phyloP scores from a whole-genome alignment of 495 filamentous ascomycete species.

The Neurospora hispaniola region DNA sequence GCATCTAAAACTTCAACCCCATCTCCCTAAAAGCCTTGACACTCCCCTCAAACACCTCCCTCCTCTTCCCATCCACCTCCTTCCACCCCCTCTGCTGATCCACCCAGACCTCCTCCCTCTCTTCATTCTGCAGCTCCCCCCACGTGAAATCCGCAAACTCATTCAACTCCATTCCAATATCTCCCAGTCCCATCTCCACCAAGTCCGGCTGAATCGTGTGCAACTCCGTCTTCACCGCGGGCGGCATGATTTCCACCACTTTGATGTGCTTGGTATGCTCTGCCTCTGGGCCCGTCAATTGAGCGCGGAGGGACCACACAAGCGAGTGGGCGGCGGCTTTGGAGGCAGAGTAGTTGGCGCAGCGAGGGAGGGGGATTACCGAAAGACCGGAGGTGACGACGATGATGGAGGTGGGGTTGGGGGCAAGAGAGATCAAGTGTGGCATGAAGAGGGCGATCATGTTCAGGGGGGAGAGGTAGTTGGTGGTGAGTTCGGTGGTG shows the following conservation, averaged over 20 bases:
- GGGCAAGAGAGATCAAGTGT: constrained; percentile 36
- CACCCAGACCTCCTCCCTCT: constrained; percentile 33
- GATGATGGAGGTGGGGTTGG: constrained; percentile 30
- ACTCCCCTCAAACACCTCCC: constrained; percentile 7
- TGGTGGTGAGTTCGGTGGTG: constrained; percentile 50
- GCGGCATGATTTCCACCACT: constrained; percentile 56
- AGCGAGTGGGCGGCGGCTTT: constrained; percentile 51
- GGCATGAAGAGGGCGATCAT: constrained; percentile 54
- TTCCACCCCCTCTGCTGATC: constrained; percentile 6
- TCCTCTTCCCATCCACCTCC: constrained; percentile 5
- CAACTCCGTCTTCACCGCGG: constrained; percentile 56
- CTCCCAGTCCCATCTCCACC: constrained; percentile 21
- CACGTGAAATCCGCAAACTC: constrained; percentile 50
- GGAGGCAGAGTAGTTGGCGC: constrained; percentile 45
- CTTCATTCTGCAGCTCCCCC: constrained; percentile 43
- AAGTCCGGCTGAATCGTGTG: constrained; percentile 41
- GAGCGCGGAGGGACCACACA: constrained; percentile 46
- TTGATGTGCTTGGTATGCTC: constrained; percentile 26
- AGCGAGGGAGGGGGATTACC: constrained; percentile 40
- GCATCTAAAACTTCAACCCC: not conserved
- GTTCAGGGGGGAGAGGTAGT: constrained; percentile 55
- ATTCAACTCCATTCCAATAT: constrained; percentile 49
- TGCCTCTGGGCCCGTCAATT: constrained; percentile 29
- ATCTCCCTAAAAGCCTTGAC: constrained; percentile 4
- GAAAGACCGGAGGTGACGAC: constrained; percentile 44